Evolutionary conservation across 1,284 basidiomycete genomes (phyloP).

Genomic region (Leccinum proximum): DNA sequence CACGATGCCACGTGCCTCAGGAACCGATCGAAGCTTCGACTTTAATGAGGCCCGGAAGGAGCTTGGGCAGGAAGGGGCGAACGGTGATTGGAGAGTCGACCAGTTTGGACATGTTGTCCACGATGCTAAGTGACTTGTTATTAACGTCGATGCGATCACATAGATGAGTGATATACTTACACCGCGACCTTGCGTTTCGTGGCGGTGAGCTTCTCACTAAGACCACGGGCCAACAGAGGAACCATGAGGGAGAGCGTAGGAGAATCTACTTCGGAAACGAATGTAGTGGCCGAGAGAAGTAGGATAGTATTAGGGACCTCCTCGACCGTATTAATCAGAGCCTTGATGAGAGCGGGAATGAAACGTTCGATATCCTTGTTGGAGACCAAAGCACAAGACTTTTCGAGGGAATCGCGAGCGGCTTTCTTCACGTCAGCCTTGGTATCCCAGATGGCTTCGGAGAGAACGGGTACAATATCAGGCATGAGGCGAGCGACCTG

Average conservation of each 20-base stretch:
- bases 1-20: conserved; percentile 91
- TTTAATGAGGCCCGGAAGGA: conserved; percentile 94
- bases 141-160: conserved; percentile 17
- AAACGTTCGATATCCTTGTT: conserved; percentile 99
- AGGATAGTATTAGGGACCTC: conserved; percentile 97
- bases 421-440: conserved; percentile 99
- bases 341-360: conserved; percentile 97
- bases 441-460: conserved; percentile 99
- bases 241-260: conserved; percentile 99
- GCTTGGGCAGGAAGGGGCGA: conserved; percentile 94
- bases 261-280: conserved; percentile 99
- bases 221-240: conserved; percentile 95
- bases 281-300: conserved; percentile 98
- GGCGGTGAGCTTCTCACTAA: conserved; percentile 91
- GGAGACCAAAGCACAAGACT: conserved; percentile 90
- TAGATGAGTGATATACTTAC: conserved; percentile 40
- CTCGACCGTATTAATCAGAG: conserved; percentile 98
- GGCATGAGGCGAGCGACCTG: conserved; percentile 94
- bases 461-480: conserved; percentile 93
- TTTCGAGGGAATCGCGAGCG: conserved; percentile 92
- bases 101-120: conserved; percentile 99
- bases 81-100: conserved; percentile 95
- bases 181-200: conserved; percentile 98
- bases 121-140: conserved; percentile 53
- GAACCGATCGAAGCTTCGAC: conserved; percentile 88